Base-by-base conservation (phyloP, 495 filamentous ascomycete genomes). In the Penicillium canariense region DNA sequence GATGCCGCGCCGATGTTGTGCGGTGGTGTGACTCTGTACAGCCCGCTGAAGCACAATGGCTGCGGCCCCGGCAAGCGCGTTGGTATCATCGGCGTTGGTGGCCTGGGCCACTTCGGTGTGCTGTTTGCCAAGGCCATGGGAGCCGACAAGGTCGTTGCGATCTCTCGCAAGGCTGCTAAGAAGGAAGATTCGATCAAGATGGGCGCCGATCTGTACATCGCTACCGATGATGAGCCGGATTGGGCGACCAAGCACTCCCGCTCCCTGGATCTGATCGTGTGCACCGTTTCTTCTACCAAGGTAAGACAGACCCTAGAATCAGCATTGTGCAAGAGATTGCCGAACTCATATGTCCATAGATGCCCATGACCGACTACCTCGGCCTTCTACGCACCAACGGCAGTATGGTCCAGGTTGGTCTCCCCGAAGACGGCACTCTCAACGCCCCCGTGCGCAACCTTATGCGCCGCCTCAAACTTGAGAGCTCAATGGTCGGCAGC, bases 1-100 rank as follows among this genome's bases (percentile, higher is more conserved):
- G 69, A 79, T 12, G 90, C 88, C 0, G 90, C 90, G 5, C 89
- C 90, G 0, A 90, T 96, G 88, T 68, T 96, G 22, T 96, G 91
- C 60, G 91, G 82, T 52, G 91, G 92, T 47, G 78, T 91, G 11
- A 95, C 91, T 0, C 77, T 89, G 7, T 96, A 84, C 70, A 76
- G 79, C 12, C 91, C 92, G 3, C 74, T 96, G 34, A 85, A 81
- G 68, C 76, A 84, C 47, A 86, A 91, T 61, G 83, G 83, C 20
- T 83, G 80, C 50, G 91, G 90, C 0, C 91, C 90, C 0, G 90
- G 89, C 1, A 95, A 92, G 75, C 76, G 70, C 6, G 89, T 96
- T 8, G 91, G 89, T 9, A 88, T 96, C 54, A 78, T 95, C 46
- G 91, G 91, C 25, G 76, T 96, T 36, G 90, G 91, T 35, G 91